Evolutionary conservation across 208 protist species (phyloP), one percentile per base, ranked within the genome.

Genomic region (Entamoeba histolytica): DNA sequence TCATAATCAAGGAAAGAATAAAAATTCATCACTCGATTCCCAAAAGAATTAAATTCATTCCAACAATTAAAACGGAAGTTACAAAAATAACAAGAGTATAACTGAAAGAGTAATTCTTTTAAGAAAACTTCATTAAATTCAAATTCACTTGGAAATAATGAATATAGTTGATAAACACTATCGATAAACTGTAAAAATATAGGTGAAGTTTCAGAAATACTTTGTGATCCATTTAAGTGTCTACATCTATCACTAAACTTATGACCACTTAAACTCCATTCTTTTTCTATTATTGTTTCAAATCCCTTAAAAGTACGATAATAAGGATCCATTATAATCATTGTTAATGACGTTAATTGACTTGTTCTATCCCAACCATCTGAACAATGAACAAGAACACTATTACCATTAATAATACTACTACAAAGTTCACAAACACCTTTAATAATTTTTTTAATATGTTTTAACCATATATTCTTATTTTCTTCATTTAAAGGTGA

Each of bases 61-160:
- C 17, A 78, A 5, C 61, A 78, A 35, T 96, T 96, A n/a, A 55
- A 95, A 0, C 96, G 93, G 50, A 97, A 97, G 0, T 95, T 96
- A 4, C 95, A 95, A 93, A 95, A 97, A 49, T 96, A 91, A 93
- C 97, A 97, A 19, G 95, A 95, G 94, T 98, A 98, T 23, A 97
- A 93, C n/a, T 95, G 95, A 61, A 97, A 96, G 12, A 96, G 95
- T n/a, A 99, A 95, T 49, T 95, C 95, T 35, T 96, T 94, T 5
- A 98, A 96, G 19, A 98, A 96, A 17, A 69, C 55, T 31, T 96
- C 93, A 17, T 93, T 95, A 93, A 73, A 95, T 28, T 91, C 92
- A 49, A 91, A 93, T 31, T 14, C n/a, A 6, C 19, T 95, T 91
- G 92, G 95, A 47, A 95, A 94, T 39, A 95, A 94, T 47, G 57